Percentiles rank a stretch among this genome's conserved stretches.
Conservation (phyloP, 306 rosid species). For the Vicia faba region DNA sequence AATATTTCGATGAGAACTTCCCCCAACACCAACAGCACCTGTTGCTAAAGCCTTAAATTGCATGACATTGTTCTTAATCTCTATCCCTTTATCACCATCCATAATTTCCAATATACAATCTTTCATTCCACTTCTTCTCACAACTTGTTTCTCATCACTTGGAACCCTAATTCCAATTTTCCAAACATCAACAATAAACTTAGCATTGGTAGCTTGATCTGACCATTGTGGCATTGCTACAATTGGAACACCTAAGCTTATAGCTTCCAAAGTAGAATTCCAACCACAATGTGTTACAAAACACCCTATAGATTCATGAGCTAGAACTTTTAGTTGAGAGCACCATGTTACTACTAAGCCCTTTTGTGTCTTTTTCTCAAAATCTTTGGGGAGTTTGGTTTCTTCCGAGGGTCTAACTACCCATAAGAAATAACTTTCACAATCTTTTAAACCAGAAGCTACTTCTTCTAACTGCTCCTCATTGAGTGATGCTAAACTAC, state of each 20-base stretch:
- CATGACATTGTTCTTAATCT: constrained; percentile 5
- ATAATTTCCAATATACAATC: constrained; percentile 31
- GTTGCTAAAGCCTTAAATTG: constrained; percentile 8
- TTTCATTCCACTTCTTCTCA: constrained; percentile 12
- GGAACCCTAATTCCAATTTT: constrained; percentile 30
- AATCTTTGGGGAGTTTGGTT: constrained; percentile 33
- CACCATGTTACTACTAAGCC: constrained; percentile 41
- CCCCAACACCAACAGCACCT: background rate
- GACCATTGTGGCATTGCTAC: constrained; percentile 34
- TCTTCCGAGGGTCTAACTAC: constrained; percentile 31
- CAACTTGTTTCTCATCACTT: constrained; percentile 13
- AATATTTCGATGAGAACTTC: constrained; percentile 24
- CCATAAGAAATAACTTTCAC: constrained; percentile 37
- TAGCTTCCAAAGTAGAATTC: constrained; percentile 38
- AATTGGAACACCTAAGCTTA: constrained; percentile 39
- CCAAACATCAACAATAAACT: constrained; percentile 36
- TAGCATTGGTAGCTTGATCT: constrained; percentile 36
- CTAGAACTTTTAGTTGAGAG: constrained; percentile 31
- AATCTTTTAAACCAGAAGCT: constrained; percentile 18
- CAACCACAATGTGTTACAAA: constrained; percentile 45
- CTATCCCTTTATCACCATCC: constrained; percentile 18
- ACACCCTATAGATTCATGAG: constrained; percentile 32
- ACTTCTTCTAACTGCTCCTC: constrained; percentile 37
- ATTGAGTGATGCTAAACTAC: constrained; percentile 1
- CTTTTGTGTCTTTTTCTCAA: constrained; percentile 28